Evolutionary conservation across 2,329 filamentous ascomycete species (phyloP), one percentile per base, ranked within the genome.

Genomic region (Eutypella sp.): DNA sequence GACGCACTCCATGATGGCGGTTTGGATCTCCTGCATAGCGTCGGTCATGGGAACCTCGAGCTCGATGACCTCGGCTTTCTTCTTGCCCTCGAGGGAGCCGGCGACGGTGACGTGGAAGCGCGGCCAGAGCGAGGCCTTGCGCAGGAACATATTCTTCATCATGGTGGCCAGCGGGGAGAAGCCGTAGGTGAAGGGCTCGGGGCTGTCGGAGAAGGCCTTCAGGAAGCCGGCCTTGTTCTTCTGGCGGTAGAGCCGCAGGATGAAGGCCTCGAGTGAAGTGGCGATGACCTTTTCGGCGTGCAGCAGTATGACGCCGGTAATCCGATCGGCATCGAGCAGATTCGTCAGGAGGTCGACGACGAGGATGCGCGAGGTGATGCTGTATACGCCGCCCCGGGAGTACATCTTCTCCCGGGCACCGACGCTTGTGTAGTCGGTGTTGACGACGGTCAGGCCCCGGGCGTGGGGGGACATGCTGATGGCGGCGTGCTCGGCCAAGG

Each of bases 1-100:
- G 16, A 99, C 91, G 62, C 93, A 99, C 63, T 97, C 92, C 67
- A 99, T 81, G 48, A 97, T 85, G 22, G 93, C 91, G 52, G 88
- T 92, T 61, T 99, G 93, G 34, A 99, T 96, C 36, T 90, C 84
- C 49, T 79, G 81, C 93, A 99, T 99, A 41, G 83, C 79, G 31
- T 95, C 88, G 5, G 89, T 96, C 92, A 99, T 97, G 23, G 89
- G 85, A 5, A 99, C 87, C 66, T 96, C 93, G 20, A 97, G 75
- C 67, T 99, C 93, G 52, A 99, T 95, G 39, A 99, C 93, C 67
- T 99, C 93, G 4, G 93, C 92, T 63, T 92, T 96, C 60, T 87
- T 85, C 64, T 87, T 88, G 9, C 91, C 91, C 66, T 99, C 93
- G 3, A 99, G 74, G 3, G 90, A 89, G 57, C 89, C 82, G 0